phyloP scores from a whole-genome alignment of 2,329 filamentous ascomycete genomes.

The Exophiala calicioides region DNA sequence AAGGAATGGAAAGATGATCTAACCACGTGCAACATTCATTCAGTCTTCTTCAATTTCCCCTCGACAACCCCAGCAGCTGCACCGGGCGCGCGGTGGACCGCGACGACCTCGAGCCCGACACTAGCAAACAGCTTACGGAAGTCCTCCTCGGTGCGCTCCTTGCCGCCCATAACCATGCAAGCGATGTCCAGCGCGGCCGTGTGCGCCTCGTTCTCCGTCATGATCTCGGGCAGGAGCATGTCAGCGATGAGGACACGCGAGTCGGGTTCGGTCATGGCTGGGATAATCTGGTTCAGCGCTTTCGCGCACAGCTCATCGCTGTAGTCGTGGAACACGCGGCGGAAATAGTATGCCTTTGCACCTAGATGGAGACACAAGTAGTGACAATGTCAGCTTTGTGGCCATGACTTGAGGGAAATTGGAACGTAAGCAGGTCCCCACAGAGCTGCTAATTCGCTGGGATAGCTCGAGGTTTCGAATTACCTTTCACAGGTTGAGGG shows the following conservation, averaged over 20 bases:
- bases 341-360: constrained; percentile 37
- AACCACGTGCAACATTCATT: constrained; percentile 2
- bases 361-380: constrained; percentile 13
- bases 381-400: constrained; percentile 6
- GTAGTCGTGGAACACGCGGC: constrained; percentile 37
- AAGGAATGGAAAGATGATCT: background rate
- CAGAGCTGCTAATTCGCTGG: too few species aligned
- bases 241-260: constrained; percentile 33
- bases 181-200: constrained; percentile 31
- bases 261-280: constrained; percentile 29
- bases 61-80: constrained; percentile 29
- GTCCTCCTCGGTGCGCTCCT: constrained; percentile 34
- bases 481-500: constrained; percentile 32
- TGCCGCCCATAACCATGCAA: constrained; percentile 34
- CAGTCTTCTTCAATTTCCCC: constrained; percentile 25
- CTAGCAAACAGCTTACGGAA: constrained; percentile 30
- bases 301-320: constrained; percentile 24
- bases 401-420: background rate
- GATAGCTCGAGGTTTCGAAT: background rate
- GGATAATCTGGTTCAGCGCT: constrained; percentile 32
- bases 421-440: too few species aligned
- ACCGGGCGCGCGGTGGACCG: constrained; percentile 21
- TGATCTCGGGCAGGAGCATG: constrained; percentile 32
- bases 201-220: constrained; percentile 22
- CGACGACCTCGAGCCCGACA: constrained; percentile 30